phyloP scores from a whole-genome alignment of 1,284 basidiomycete genomes.

The Rhizoctonia solani region DNA sequence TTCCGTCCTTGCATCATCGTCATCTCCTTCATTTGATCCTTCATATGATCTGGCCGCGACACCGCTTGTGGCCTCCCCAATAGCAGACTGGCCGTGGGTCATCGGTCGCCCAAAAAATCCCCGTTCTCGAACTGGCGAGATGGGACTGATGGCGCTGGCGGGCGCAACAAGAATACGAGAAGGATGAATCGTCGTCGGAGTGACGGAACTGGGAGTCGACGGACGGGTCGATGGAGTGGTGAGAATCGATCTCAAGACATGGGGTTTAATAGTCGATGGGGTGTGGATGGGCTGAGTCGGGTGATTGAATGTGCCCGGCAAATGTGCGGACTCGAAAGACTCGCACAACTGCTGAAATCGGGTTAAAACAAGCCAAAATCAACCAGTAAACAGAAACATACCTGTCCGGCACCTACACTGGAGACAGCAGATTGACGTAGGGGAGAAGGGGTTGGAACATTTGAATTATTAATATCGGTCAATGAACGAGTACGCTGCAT shows the following conservation, averaged over 20 bases:
- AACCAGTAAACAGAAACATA: neutral
- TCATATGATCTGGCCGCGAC: neutral
- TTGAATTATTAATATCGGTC: slow-evolving; percentile 11
- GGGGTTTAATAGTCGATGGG: neutral
- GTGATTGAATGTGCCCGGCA: neutral
- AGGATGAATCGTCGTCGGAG: neutral
- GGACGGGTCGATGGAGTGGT: slow-evolving; percentile 1
- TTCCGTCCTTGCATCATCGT: slow-evolving; percentile 12
- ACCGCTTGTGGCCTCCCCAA: neutral
- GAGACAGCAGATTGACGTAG: neutral
- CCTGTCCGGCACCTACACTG: slow-evolving; percentile 6
- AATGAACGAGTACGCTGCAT: slow-evolving; percentile 12
- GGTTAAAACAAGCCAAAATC: neutral
- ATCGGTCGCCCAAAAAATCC: slow-evolving; percentile 14
- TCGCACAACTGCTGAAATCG: neutral
- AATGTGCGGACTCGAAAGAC: neutral
- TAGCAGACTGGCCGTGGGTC: slow-evolving; percentile 9
- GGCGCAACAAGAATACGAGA: slow-evolving; percentile 9
- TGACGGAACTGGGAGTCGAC: neutral
- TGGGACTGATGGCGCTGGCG: slow-evolving; percentile 18
- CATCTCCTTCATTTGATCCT: neutral
- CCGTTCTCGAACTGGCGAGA: slow-evolving; percentile 8
- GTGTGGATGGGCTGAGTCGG: neutral
- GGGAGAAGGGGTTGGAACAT: neutral
- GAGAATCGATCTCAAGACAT: neutral